Evolutionary conservation across 495 filamentous ascomycete genomes (phyloP), one percentile per base, ranked within the genome.

Genomic region (Penicillium paxilli): DNA sequence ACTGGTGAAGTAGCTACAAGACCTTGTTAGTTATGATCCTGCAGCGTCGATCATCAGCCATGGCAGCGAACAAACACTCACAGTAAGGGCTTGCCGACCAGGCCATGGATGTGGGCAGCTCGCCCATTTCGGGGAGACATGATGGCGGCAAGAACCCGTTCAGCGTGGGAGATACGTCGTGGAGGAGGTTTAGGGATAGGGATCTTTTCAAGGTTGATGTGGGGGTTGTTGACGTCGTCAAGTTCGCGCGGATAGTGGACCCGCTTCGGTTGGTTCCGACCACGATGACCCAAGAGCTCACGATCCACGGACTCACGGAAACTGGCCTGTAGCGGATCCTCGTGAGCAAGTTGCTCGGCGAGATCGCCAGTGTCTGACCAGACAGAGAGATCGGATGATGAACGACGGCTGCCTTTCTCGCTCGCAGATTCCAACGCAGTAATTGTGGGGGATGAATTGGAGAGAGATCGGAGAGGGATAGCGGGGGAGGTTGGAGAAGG

Each of bases 331-430:
- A 91, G 73, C 45, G 90, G 88, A 71, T 95, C 88, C 70, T 94
- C 89, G 56, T 86, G 88, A 48, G 83, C 86, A 59, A 91, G 80
- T 79, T 95, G 92, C 75, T 96, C 91, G 59, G 88, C 88, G 54
- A 98, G 82, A 73, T 97, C 94, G 47, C 91, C 94, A 44, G 92
- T 94, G 65, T 96, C 91, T 66, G 90, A 90, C 92, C 91, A 96
- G 50, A 83, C 70, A 24, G 90, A 92, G 69, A 88, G 87, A 59
- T 87, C 86, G 48, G 88, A 90, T 60, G 78, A 78, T 49, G 78
- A 80, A 19, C 73, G 80, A 54, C 76, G 76, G 60, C 72, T 78
- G 50, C 67, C 67, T 59, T 74, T 70, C 62, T 84, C 81, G 65
- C 73, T 70, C 53, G 68, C 64, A 20, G 66, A 64, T 47, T 76